These are phyloP conservation scores for Sphagnum fallax DNA, from an alignment of 228 moss, liverwort and hornwort genomes.

Conservation along the genomic window DNA sequence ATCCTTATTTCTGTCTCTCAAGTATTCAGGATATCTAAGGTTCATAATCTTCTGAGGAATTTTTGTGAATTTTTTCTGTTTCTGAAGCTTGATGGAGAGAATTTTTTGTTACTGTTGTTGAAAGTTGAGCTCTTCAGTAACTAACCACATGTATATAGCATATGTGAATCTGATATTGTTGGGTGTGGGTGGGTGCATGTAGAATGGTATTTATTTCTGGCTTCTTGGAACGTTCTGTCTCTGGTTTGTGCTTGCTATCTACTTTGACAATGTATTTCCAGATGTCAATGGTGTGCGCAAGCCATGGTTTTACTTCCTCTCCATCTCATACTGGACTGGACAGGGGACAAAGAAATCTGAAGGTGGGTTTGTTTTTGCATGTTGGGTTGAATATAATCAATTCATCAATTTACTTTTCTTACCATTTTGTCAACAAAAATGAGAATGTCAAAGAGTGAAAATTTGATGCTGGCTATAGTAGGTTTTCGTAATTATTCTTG, in stretches of 20 bases:
- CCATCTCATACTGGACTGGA: slow-evolving; percentile 81
- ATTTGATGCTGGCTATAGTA: background rate
- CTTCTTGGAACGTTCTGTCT: slow-evolving; percentile 54
- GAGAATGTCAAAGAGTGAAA: background rate
- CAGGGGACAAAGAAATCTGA: slow-evolving; percentile 54
- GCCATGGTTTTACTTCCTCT: slow-evolving; percentile 84
- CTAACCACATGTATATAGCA: too few relatives aligned
- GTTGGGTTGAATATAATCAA: background rate
- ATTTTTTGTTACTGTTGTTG: too few relatives aligned
- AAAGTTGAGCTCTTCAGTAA: too few relatives aligned
- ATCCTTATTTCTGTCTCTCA: background rate
- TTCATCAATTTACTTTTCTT: background rate
- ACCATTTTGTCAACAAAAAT: background rate
- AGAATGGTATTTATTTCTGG: slow-evolving; percentile 67
- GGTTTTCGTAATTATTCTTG: too few relatives aligned
- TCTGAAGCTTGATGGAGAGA: too few relatives aligned
- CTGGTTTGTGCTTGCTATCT: slow-evolving; percentile 76
- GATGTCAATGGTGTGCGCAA: slow-evolving; percentile 96
- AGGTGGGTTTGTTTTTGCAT: slow-evolving; percentile 34
- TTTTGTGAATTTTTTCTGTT: too few relatives aligned
- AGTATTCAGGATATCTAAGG: too few relatives aligned
- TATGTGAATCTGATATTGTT: background rate
- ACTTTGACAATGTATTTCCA: slow-evolving; percentile 85
- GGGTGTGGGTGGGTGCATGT: slow-evolving; percentile 5
- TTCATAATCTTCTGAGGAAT: too few relatives aligned